These are phyloP conservation scores for Casuarina glauca DNA, from an alignment of 306 rosid genomes.

Conservation along the genomic window DNA sequence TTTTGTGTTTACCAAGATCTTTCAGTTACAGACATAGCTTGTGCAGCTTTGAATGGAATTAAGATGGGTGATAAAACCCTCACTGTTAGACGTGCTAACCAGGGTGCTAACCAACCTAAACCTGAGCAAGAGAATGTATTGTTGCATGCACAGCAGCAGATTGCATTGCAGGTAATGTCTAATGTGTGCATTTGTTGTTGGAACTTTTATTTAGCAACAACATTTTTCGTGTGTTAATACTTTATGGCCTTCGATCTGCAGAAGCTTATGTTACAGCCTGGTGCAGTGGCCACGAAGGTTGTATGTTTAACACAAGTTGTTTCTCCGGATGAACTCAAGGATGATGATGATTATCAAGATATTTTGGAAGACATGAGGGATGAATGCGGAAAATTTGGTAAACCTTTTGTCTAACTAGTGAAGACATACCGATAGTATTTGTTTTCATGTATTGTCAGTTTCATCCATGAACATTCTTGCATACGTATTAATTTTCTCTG, in stretches of 20 bases:
- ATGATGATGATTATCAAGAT: conserved; percentile 87
- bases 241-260: conserved; percentile 28
- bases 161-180: conserved; percentile 83
- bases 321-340: conserved; percentile 82
- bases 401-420: not conserved
- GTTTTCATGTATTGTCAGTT: not conserved
- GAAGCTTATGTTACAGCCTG: conserved; percentile 90
- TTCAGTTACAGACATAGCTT: conserved; percentile 96
- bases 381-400: conserved; percentile 94
- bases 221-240: not conserved
- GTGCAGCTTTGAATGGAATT: conserved; percentile 98
- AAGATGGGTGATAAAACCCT: conserved; percentile 99
- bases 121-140: conserved; percentile 93
- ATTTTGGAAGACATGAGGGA: conserved; percentile 88
- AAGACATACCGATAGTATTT: not conserved
- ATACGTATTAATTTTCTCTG: conserved; percentile 44
- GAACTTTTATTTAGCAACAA: not conserved
- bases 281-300: conserved; percentile 74
- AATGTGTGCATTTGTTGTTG: not conserved
- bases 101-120: conserved; percentile 92
- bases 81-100: conserved; percentile 97
- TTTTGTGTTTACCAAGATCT: conserved; percentile 99
- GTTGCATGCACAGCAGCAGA: conserved; percentile 97
- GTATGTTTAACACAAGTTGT: conserved; percentile 85
- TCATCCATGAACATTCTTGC: conserved; percentile 19